A percentile compares a stretch with the other conserved stretches of the same genome.
These are phyloP conservation scores for Ophiocordyceps robertsii DNA, from an alignment of 2,329 filamentous ascomycete species.

Conservation along the genomic window DNA sequence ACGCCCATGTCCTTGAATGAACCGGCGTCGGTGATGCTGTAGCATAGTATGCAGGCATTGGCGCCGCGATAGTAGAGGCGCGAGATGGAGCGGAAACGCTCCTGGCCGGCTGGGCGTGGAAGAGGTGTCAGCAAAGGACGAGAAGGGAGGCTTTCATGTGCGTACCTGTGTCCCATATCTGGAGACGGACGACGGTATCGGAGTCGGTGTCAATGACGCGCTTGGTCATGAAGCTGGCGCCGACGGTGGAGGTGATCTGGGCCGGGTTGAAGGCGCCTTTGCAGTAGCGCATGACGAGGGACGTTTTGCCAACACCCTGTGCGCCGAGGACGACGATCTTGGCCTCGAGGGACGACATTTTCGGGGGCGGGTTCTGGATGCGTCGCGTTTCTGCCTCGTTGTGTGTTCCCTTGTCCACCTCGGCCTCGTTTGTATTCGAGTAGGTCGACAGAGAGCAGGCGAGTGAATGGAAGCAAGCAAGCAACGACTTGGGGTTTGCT, in stretches of 20 bases:
- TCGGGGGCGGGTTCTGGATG: neutral
- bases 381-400: too few relatives aligned
- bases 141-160: conserved; percentile 1
- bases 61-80: conserved; percentile 93
- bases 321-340: conserved; percentile 72
- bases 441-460: too few relatives aligned
- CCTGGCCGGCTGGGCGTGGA: conserved; percentile 55
- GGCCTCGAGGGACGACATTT: conserved; percentile 55
- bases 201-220: conserved; percentile 71
- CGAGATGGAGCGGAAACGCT: conserved; percentile 88
- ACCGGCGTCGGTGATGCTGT: conserved; percentile 76
- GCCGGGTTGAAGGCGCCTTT: conserved; percentile 56
- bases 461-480: too few relatives aligned
- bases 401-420: too few relatives aligned
- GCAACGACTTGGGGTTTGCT: too few relatives aligned
- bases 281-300: conserved; percentile 63
- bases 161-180: conserved; percentile 85
- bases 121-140: conserved; percentile 2
- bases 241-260: conserved; percentile 58
- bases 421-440: too few relatives aligned
- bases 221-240: conserved; percentile 69
- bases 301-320: conserved; percentile 70
- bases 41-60: conserved; percentile 87
- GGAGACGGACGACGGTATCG: conserved; percentile 75
- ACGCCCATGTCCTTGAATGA: conserved; percentile 87